Evolutionary conservation across 768 basidiomycete species (phyloP), one percentile per base, ranked within the genome.

Genomic region (Pisolithus albus): DNA sequence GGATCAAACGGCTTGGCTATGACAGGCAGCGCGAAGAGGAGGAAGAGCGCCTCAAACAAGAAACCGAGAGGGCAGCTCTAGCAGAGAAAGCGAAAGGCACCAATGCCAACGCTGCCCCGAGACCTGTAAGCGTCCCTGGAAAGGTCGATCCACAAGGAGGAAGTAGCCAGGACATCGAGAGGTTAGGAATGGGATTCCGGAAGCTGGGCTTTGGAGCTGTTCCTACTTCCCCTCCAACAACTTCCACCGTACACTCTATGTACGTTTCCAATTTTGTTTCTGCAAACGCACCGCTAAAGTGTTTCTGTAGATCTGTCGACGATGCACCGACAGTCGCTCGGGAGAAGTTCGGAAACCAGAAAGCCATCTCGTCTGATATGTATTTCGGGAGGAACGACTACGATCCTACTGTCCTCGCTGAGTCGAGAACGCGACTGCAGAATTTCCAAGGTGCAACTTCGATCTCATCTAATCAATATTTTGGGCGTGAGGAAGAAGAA

Each of bases 321-420:
- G 82, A 88, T 48, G 72, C 83, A 24, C 82, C 84, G 0, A 92
- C 82, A 5, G 81, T 80, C 16, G 95, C 96, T 1, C 82, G 93
- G 52, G 87, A 94, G 7, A 91, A 89, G 60, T 99, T 98, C 66
- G 90, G 92, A 2, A 67, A 63, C 53, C 96, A 98, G 66, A 99
- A 97, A 65, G 92, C 81, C 49, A 99, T 99, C 66, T 97, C 94
- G 5, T 95, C 92, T 4, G 96, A 98, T 63, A 92, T 93, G 89
- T 97, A 86, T 75, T 98, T 98, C 65, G 92, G 86, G 21, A 81
- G 95, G 39, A 87, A 88, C 46, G 68, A 83, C 19, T 97, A 96
- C 70, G 94, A 98, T 63, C 81, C 90, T 2, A 61, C 66, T 36
- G 75, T 82, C 4, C 61, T 79, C 39, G 70, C 75, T 43, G 92